These are phyloP conservation scores for Neospermospora avenae DNA, from an alignment of 2,329 filamentous ascomycete species.

Conservation along the genomic window DNA sequence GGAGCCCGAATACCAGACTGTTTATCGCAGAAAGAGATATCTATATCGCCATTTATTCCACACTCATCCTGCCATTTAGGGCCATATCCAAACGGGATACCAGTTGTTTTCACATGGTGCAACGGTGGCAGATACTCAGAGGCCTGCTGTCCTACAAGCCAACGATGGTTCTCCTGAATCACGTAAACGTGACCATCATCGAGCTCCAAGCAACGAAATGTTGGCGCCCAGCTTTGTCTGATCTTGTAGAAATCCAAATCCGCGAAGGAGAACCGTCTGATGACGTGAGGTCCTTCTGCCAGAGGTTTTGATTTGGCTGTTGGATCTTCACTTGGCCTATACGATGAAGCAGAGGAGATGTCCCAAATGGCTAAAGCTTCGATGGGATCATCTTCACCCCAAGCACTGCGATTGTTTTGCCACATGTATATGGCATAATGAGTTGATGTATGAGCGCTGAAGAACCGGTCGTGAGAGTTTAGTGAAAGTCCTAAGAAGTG, in stretches of 20 bases:
- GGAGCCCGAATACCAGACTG: conserved; percentile 29
- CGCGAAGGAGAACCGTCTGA: conserved; percentile 47
- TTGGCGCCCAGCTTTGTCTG: conserved; percentile 49
- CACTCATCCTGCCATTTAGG: conserved; percentile 50
- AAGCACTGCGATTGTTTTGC: conserved; percentile 55
- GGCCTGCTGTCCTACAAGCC: conserved; percentile 46
- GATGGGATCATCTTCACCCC: conserved; percentile 53
- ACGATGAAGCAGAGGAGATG: conserved; percentile 47
- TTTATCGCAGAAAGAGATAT: conserved; percentile 26
- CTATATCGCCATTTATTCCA: conserved; percentile 33
- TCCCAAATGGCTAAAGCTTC: conserved; percentile 60
- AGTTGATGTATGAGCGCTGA: conserved; percentile 54
- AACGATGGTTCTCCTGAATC: conserved; percentile 53
- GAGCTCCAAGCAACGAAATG: conserved; percentile 48
- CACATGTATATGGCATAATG: conserved; percentile 62
- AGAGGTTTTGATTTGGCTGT: conserved; percentile 38
- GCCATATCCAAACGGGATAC: conserved; percentile 52
- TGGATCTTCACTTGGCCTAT: conserved; percentile 50
- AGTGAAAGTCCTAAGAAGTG: conserved; percentile 54
- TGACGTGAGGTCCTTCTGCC: conserved; percentile 41
- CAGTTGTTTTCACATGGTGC: conserved; percentile 47
- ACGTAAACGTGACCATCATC: conserved; percentile 49
- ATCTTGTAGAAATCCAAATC: conserved; percentile 52
- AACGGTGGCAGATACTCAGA: conserved; percentile 40
- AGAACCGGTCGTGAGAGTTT: conserved; percentile 57